These are phyloP conservation scores for Zygosaccharomyces bisporus DNA, from an alignment of 805 yeast genomes.

Conservation along the genomic window DNA sequence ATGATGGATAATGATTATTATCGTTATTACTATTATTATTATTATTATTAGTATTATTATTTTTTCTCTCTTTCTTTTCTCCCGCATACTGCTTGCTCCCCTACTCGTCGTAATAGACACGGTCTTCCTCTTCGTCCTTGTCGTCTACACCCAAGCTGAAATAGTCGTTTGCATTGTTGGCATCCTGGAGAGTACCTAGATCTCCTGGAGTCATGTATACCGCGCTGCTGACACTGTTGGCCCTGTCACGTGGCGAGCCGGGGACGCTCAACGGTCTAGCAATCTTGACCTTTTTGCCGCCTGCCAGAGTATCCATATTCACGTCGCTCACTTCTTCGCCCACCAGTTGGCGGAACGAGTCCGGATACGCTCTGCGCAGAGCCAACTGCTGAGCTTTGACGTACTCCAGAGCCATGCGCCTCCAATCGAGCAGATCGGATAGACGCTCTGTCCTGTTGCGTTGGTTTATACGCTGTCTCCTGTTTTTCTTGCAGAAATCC, in stretches of 20 bases:
- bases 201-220: conserved; percentile 97
- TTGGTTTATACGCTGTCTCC: conserved; percentile 97
- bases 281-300: conserved; percentile 56
- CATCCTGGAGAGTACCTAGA: conserved; percentile 92
- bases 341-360: conserved; percentile 50
- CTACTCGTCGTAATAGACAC: conserved; percentile 7
- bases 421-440: conserved; percentile 93
- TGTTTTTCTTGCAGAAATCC: conserved; percentile 79
- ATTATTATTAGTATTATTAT: no score
- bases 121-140: conserved; percentile 43
- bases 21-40: no score
- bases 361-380: conserved; percentile 90
- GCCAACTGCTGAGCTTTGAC: conserved; percentile 92
- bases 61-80: no score
- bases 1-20: no score
- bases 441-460: conserved; percentile 94
- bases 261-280: conserved; percentile 95
- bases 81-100: background rate
- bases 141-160: conserved; percentile 42
- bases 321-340: conserved; percentile 32
- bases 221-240: conserved; percentile 32
- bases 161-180: conserved; percentile 76
- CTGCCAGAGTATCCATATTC: conserved; percentile 33
- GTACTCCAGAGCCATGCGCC: conserved; percentile 95
- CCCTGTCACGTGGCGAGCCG: conserved; percentile 78